Base-by-base conservation (phyloP, 768 basidiomycete species). In the Lyophyllum decastes region DNA sequence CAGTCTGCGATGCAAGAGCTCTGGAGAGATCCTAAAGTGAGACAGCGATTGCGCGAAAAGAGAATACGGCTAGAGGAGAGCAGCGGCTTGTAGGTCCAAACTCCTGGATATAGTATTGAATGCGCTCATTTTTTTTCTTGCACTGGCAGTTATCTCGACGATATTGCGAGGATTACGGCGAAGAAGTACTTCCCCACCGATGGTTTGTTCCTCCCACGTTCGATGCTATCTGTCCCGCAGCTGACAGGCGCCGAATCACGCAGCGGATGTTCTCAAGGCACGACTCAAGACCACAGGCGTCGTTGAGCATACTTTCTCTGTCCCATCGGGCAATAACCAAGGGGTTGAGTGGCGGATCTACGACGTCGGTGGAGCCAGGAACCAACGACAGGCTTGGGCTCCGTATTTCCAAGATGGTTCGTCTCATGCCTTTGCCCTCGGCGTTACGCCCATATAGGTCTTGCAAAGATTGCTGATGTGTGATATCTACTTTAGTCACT, bases 331-430 rank as follows among this genome's bases (percentile, higher is more conserved):
- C 27, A 80, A 76, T 49, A 81, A 80, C 61, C 77, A 79, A 57
- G 78, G n/a, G n/a, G n/a, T 85, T 2, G 82, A 87, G 63, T 94
- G 92, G 92, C 86, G 85, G 59, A 87, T 94, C 50, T 93, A 92
- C 69, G 92, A 94, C 67, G 92, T 94, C 16, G 92, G 92, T 54
- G 92, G 91, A 21, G 82, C 90, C 27, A 82, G 87, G 57, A 88
- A 86, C 67, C 90, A 92, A 71, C 84, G 92, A 53, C 87, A 89
- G 59, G 90, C 90, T 1, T 94, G 92, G 92, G 89, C 89, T 12
- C 91, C 92, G 4, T 94, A 92, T 72, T 94, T 94, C 61, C 88
- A 92, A 64, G 87, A 92, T 69, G 89, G 90, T 91, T 62, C 65
- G 81, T 74, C 48, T 49, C 49, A 48, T 54, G 30, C 30, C 12